A percentile compares a stretch with the other conserved stretches of the same genome.
phyloP scores from a whole-genome alignment of 108 stramenopile species.

The Chaetoceros tenuissimus region DNA sequence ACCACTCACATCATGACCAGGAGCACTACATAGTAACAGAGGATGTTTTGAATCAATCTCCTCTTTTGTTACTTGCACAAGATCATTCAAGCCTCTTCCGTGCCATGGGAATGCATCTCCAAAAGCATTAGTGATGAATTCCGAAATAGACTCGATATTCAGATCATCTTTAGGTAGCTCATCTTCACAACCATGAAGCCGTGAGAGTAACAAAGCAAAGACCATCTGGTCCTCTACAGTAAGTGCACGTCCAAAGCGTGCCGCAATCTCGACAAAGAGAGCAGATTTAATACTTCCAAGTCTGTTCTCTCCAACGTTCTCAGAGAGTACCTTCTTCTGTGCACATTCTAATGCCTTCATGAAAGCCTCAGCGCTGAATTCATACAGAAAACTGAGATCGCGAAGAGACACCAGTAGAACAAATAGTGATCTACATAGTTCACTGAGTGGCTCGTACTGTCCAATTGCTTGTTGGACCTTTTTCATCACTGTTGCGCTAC shows the following conservation, averaged over 20 bases:
- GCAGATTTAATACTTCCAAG: conserved; percentile 44
- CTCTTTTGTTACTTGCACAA: conserved; percentile 56
- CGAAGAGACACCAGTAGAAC: conserved; percentile 54
- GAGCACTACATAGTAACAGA: conserved; percentile 86
- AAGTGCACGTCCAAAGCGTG: conserved; percentile 83
- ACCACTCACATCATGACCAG: conserved; percentile 96
- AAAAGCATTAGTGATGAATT: conserved; percentile 43
- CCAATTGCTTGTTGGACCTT: conserved; percentile 79
- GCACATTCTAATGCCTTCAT: conserved; percentile 76
- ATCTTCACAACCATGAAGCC: conserved; percentile 37
- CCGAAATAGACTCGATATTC: conserved; percentile 24
- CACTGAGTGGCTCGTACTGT: conserved; percentile 82
- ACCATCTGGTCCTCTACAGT: conserved; percentile 88
- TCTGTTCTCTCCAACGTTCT: conserved; percentile 28
- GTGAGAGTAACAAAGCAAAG: conserved; percentile 84
- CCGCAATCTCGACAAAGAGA: conserved; percentile 77
- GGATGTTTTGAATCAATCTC: conserved; percentile 67
- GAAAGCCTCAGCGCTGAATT: conserved; percentile 77
- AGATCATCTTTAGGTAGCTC: conserved; percentile 5
- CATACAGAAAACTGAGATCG: conserved; percentile 73
- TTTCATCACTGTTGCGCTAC: conserved; percentile 82
- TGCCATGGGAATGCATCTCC: conserved; percentile 80
- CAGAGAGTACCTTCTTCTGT: conserved; percentile 22
- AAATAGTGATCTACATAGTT: conserved; percentile 64
- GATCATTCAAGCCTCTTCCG: conserved; percentile 83